Conservation (phyloP, 345 rosid species). For the Lepidium sativum region DNA sequence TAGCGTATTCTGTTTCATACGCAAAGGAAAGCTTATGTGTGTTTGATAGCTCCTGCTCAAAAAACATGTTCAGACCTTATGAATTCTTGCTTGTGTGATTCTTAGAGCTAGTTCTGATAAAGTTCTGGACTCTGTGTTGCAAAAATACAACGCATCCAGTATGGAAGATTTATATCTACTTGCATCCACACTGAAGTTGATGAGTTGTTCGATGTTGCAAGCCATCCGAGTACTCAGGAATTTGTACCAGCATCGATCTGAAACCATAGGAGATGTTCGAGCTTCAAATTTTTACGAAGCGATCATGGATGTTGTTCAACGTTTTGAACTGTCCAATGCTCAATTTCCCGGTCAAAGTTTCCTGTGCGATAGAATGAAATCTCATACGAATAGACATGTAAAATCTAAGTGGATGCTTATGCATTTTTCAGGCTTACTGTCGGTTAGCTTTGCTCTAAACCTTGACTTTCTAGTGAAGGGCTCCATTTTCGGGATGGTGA, state of each 20-base stretch:
- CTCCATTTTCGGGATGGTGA: conserved; percentile 48
- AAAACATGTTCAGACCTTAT: conserved; percentile 39
- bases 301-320: conserved; percentile 34
- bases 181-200: conserved; percentile 66
- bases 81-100: conserved; percentile 43
- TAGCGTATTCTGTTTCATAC: conserved; percentile 43
- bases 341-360: conserved; percentile 45
- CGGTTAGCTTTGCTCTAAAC: conserved; percentile 43
- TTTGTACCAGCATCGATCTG: conserved; percentile 15
- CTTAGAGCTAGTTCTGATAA: conserved; percentile 43
- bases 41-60: conserved; percentile 35
- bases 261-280: conserved; percentile 28
- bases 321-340: conserved; percentile 39
- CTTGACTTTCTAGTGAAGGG: conserved; percentile 51
- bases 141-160: conserved; percentile 23
- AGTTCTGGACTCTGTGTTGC: conserved; percentile 26
- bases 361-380: conserved; percentile 32
- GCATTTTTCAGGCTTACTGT: conserved; percentile 64
- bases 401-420: conserved; percentile 60
- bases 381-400: conserved; percentile 32
- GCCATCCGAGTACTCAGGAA: conserved; percentile 30
- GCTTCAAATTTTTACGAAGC: conserved; percentile 31
- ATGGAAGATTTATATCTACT: conserved; percentile 59
- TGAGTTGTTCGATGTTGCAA: conserved; percentile 58
- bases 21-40: conserved; percentile 32